phyloP scores from a whole-genome alignment of 2,329 filamentous ascomycete species.

The Talaromyces sp. region DNA sequence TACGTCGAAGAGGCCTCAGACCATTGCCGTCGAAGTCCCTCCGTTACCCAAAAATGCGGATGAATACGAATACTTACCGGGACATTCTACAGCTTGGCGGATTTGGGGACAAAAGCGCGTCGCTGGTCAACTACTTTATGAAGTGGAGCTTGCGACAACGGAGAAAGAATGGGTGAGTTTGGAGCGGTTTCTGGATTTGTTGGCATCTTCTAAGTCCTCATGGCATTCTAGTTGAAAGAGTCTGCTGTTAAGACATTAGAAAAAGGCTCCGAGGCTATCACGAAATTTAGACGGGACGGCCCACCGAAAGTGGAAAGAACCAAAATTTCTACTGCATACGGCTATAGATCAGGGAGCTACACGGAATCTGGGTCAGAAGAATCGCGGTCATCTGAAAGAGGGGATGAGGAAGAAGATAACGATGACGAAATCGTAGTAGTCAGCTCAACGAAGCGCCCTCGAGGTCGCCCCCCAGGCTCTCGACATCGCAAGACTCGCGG shows the following conservation, averaged over 20 bases:
- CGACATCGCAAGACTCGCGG: background rate
- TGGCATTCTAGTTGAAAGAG: constrained; percentile 26
- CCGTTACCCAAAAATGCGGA: constrained; percentile 25
- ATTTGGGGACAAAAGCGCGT: constrained; percentile 30
- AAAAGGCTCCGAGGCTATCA: constrained; percentile 29
- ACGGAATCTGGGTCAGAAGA: constrained; percentile 19
- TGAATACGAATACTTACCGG: constrained; percentile 39
- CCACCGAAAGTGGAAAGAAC: constrained; percentile 8
- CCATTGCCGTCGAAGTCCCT: constrained; percentile 32
- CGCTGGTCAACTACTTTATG: constrained; percentile 26
- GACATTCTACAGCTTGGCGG: constrained; percentile 34
- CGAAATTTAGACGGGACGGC: constrained; percentile 23
- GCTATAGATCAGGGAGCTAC: background rate
- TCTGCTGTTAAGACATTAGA: constrained; percentile 27
- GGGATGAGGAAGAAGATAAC: background rate
- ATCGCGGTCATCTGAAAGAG: constrained; percentile 18
- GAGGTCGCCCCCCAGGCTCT: constrained; percentile 8
- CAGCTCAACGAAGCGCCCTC: constrained; percentile 1
- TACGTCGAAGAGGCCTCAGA: background rate
- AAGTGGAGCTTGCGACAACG: constrained; percentile 35
- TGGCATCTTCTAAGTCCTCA: constrained; percentile 4
- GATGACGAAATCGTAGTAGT: constrained; percentile 6
- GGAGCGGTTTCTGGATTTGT: background rate
- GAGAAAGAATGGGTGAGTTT: constrained; percentile 34
- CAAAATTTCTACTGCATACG: background rate